These are phyloP conservation scores for Beauveria scarabaeidicola DNA, from an alignment of 2,329 filamentous ascomycete genomes.

Conservation along the genomic window DNA sequence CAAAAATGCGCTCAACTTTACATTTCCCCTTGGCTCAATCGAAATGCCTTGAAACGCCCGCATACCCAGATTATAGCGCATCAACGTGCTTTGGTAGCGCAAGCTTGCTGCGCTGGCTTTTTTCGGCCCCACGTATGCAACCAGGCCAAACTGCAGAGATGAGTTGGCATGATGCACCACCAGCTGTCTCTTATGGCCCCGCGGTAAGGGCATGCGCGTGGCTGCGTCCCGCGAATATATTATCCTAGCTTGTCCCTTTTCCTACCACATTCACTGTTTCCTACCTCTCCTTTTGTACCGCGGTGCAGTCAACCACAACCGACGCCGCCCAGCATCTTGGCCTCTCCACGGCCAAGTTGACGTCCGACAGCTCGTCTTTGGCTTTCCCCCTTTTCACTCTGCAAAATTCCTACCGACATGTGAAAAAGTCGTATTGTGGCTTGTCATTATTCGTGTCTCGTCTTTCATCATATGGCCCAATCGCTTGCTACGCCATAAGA, in stretches of 20 bases:
- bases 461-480: conserved; percentile 6
- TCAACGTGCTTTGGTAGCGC: neutral
- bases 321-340: neutral
- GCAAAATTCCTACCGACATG: neutral
- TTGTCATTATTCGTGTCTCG: conserved; percentile 12
- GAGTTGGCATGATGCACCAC: conserved; percentile 13
- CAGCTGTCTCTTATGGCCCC: conserved; percentile 8
- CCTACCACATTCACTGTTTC: neutral
- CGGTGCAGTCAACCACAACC: neutral
- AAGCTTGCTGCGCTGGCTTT: conserved; percentile 6
- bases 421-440: neutral
- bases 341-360: neutral
- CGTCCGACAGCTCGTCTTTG: neutral
- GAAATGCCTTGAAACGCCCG: neutral
- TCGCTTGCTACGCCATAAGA: conserved; percentile 8
- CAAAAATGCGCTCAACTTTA: neutral
- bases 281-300: neutral
- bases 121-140: conserved; percentile 10
- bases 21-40: neutral
- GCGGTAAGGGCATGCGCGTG: conserved; percentile 3
- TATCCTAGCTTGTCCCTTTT: neutral
- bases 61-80: neutral
- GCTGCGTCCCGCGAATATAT: conserved; percentile 3
- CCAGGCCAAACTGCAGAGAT: conserved; percentile 11
- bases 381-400: neutral